phyloP scores from a whole-genome alignment of 768 basidiomycete genomes.

The Mycena belliarum region DNA sequence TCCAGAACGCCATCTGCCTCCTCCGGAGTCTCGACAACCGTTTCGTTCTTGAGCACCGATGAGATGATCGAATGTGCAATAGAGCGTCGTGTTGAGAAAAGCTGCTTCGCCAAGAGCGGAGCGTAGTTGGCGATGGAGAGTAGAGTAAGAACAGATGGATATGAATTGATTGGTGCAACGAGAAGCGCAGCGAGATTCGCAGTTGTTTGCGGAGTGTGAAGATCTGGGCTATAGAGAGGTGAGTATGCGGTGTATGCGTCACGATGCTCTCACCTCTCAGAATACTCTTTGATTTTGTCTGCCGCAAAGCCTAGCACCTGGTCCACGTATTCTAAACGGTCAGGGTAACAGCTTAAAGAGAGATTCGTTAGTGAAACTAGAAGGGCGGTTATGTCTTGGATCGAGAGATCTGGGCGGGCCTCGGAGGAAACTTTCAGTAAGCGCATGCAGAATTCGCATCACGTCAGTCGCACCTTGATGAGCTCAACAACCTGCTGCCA shows the following conservation, averaged over 20 bases:
- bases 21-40: slow-evolving; percentile 88
- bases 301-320: slow-evolving; percentile 91
- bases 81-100: slow-evolving; percentile 86
- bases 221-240: slow-evolving; percentile 64
- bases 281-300: slow-evolving; percentile 81
- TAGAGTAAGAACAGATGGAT: slow-evolving; percentile 95
- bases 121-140: slow-evolving; percentile 92
- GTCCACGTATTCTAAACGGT: slow-evolving; percentile 95
- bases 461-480: slow-evolving; percentile 68
- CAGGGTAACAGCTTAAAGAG: slow-evolving; percentile 95
- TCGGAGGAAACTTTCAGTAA: slow-evolving; percentile 28
- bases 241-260: neutral
- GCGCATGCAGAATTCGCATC: slow-evolving; percentile 20
- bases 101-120: slow-evolving; percentile 79
- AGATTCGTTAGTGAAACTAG: slow-evolving; percentile 94
- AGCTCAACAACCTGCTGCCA: slow-evolving; percentile 98
- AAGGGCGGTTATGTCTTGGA: slow-evolving; percentile 96
- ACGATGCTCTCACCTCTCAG: slow-evolving; percentile 59
- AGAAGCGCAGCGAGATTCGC: slow-evolving; percentile 90
- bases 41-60: slow-evolving; percentile 95
- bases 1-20: slow-evolving; percentile 94
- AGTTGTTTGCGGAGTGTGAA: slow-evolving; percentile 85
- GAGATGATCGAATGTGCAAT: slow-evolving; percentile 95
- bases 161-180: slow-evolving; percentile 93
- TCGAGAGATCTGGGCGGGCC: slow-evolving; percentile 96